Evolutionary conservation across 2,329 filamentous ascomycete genomes (phyloP), one percentile per base, ranked within the genome.

Genomic region (Apiospora phragmitis): DNA sequence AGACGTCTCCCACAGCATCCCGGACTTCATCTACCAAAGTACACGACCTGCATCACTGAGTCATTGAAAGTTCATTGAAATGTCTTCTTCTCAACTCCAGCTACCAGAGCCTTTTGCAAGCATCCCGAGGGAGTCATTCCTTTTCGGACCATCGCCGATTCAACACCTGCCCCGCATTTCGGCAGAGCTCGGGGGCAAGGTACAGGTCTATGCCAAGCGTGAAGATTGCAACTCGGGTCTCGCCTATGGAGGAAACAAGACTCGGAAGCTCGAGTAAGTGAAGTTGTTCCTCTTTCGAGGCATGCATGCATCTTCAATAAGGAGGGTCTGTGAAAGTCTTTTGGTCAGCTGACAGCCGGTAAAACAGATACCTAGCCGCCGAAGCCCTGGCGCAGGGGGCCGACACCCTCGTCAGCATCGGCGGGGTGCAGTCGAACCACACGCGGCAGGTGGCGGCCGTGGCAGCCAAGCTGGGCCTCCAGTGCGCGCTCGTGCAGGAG

Each of bases 191-290:
- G 86, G 88, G 67, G 86, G 86, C 41, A 86, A 86, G 74, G 88
- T 92, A 51, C 83, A 85, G 26, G 86, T 93, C 73, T 93, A 89
- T 77, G 91, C 91, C 69, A 93, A 93, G 81, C 87, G 91, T 68
- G 91, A 93, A 74, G 92, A 93, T 81, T 89, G 90, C 77, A 92
- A 91, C 81, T 91, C 89, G 1, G 88, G 87, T 0, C 85, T 92
- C 24, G 90, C 90, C 3, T 92, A 86, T 75, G 91, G 91, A 47
- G 91, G 90, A 69, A 93, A 93, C 83, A 93, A 93, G 81, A 89
- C 87, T 41, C 85, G 91, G 71, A 93, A 93, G 79, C 84, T 93
- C 2, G 91, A 93, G 84, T 88, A 77, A 74, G 78, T 76, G 21
- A 21, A 21, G 65, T 35, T 8, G 14, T 7, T 9, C 42, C 32